These are phyloP conservation scores for Herpetomonas tarakana DNA, from an alignment of 208 protist species.

Conservation along the genomic window DNA sequence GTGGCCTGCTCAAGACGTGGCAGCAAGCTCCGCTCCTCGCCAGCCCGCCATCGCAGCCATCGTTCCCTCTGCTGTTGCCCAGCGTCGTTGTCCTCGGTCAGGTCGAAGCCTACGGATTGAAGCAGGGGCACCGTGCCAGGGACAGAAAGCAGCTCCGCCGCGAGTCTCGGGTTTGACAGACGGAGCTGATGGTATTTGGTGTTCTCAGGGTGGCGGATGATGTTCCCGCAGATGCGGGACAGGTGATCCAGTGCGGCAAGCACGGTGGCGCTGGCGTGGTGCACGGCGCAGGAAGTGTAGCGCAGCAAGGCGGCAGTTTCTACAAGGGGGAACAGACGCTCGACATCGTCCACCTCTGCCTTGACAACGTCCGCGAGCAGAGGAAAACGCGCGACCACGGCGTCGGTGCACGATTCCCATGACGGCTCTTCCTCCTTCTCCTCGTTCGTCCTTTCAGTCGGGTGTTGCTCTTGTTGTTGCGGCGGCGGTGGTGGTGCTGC, in stretches of 20 bases:
- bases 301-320: neutral
- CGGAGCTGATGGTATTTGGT: constrained; percentile 53
- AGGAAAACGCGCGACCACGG: neutral
- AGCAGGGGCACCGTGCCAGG: constrained; percentile 39
- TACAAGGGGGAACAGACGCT: constrained; percentile 2
- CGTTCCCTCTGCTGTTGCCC: neutral
- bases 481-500: neutral
- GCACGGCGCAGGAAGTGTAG: neutral
- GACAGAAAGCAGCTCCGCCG: constrained; percentile 42
- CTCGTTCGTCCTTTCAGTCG: too few relatives aligned
- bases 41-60: neutral
- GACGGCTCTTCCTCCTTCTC: too few relatives aligned
- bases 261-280: constrained; percentile 12
- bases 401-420: neutral
- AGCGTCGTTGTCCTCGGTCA: neutral
- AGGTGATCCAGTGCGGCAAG: constrained; percentile 34
- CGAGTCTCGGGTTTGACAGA: constrained; percentile 30
- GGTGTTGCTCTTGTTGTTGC: neutral
- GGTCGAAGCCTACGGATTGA: constrained; percentile 38
- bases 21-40: neutral
- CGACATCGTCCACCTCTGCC: neutral
- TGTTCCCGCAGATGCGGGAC: constrained; percentile 45
- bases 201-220: constrained; percentile 31
- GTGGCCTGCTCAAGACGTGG: constrained; percentile 3
- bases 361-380: neutral